Evolutionary conservation across 345 rosid genomes (phyloP), one percentile per base, ranked within the genome.

Genomic region (Euphorbia pulcherrima): DNA sequence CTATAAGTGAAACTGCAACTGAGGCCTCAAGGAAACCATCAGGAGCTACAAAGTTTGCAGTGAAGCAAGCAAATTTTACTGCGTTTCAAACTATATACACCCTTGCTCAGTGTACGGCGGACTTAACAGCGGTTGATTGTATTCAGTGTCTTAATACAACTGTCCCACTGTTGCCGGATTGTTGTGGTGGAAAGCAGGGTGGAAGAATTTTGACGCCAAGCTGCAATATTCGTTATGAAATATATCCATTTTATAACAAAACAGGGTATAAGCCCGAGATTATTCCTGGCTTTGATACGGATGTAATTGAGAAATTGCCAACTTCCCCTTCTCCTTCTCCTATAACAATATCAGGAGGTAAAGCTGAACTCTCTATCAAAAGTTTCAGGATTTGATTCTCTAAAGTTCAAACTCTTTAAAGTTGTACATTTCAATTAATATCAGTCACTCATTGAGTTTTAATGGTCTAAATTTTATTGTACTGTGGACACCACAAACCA

Each of bases 31-130:
- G 5, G 2, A 44, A 27, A 18, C 27, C 48, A 12, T 18, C 24
- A 2, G 75, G 67, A 73, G 73, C 63, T 64, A 72, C 27, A 33
- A 68, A 75, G 21, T 82, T 76, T 63, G 77, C 61, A 2, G 41
- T 68, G 1, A 78, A 65, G 1, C 56, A 79, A 27, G 74, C 53
- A 0, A 62, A 67, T 29, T 79, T 56, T 12, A 69, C 72, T 0
- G 20, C 14, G 6, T 75, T 55, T 40, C 69, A 35, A 51, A 72
- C 52, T 12, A 12, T 79, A 40, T 81, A 64, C 40, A 78, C 75
- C 6, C 51, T 81, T 5, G 80, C 75, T 12, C 90, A 86, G 71
- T 90, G 97, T 78, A 81, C 86, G 6, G 80, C 83, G 2, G 90
- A 90, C 65, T 53, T 90, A 47, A 65, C 77, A 44, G 68, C 44